Percentiles rank a stretch among this genome's conserved stretches.
phyloP scores from a whole-genome alignment of 2,329 filamentous ascomycete genomes.

The Eutypella sp. region DNA sequence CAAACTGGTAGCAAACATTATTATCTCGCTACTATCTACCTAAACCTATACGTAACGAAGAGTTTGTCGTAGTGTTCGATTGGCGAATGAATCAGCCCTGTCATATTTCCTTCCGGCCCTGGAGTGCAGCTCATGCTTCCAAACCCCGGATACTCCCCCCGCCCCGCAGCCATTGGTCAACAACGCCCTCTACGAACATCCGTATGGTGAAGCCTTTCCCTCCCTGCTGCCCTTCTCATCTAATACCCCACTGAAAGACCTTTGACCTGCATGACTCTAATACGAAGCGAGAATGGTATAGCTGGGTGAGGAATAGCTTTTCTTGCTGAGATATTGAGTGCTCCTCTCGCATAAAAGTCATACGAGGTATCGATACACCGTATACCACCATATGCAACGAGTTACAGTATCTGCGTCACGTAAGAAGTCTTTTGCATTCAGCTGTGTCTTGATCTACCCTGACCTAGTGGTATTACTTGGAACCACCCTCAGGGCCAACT shows the following conservation, averaged over 20 bases:
- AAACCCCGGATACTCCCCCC: too few relatives aligned
- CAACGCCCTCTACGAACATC: too few relatives aligned
- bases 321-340: not conserved
- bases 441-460: conserved; percentile 13
- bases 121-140: too few relatives aligned
- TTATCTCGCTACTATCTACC: too few relatives aligned
- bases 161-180: too few relatives aligned
- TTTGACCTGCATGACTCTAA: conserved; percentile 3
- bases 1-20: too few relatives aligned
- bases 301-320: not conserved
- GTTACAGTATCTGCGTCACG: conserved; percentile 18
- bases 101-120: not conserved
- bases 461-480: conserved; percentile 4
- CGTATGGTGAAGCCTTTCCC: too few relatives aligned
- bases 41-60: too few relatives aligned
- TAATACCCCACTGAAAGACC: conserved; percentile 14
- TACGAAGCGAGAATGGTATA: conserved; percentile 3
- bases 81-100: conserved; percentile 2
- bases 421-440: conserved; percentile 10
- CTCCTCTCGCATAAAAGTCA: conserved; percentile 2
- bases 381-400: conserved; percentile 16
- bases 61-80: conserved; percentile 8
- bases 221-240: too few relatives aligned
- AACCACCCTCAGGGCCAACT: conserved; percentile 2
- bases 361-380: conserved; percentile 15